These are phyloP conservation scores for Raddia distichophylla DNA, from an alignment of 176 grass and related monocot genomes.

Conservation along the genomic window DNA sequence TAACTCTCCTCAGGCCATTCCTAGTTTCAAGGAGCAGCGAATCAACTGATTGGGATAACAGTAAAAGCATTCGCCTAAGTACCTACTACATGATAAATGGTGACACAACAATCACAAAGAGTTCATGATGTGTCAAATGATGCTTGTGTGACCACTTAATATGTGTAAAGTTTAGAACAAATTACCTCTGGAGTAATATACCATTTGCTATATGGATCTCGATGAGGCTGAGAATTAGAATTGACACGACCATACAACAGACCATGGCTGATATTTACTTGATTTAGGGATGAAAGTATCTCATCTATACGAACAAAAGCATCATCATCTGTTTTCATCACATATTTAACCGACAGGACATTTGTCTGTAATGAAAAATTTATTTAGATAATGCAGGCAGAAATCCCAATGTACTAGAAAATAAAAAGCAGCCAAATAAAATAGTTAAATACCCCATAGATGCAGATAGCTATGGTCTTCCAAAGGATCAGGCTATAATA, in stretches of 20 bases:
- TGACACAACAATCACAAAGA: constrained; percentile 23
- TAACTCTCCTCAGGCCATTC: constrained; percentile 98
- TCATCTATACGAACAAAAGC: constrained; percentile 99
- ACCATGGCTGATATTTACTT: constrained; percentile 65
- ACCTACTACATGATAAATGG: constrained; percentile 5
- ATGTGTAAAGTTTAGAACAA: constrained; percentile 10
- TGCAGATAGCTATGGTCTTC: constrained; percentile 97
- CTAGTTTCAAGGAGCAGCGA: constrained; percentile 44
- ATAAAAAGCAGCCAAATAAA: constrained; percentile 5
- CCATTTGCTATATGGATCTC: constrained; percentile 98
- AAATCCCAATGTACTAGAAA: neutral
- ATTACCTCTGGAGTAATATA: constrained; percentile 88
- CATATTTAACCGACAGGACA: constrained; percentile 79
- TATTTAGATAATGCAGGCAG: constrained; percentile 34
- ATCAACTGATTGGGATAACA: constrained; percentile 22
- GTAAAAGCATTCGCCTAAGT: constrained; percentile 6
- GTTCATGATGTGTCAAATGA: neutral
- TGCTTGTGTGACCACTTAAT: neutral
- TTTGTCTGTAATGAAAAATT: constrained; percentile 63
- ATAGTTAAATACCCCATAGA: constrained; percentile 73
- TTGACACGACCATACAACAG: constrained; percentile 91
- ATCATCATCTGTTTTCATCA: constrained; percentile 99
- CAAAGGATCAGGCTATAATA: constrained; percentile 98
- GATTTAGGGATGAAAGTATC: constrained; percentile 69
- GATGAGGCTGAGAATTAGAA: constrained; percentile 86